Conservation (phyloP, 169 alveolate genomes). For the Cryptosporidium xiaoi region DNA sequence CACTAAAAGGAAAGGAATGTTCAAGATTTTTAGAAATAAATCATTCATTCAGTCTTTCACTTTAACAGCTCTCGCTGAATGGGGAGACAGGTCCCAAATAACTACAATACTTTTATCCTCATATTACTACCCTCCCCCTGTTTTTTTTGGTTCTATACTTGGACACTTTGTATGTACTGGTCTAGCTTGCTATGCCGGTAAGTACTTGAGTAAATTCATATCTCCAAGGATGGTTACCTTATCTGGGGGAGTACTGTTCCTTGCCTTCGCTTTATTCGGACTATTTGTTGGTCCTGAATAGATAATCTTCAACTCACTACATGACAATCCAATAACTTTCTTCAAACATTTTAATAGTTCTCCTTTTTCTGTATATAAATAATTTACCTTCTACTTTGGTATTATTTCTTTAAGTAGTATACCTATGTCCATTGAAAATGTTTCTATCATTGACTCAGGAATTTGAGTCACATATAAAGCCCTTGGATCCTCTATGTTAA, state of each 20-base stretch:
- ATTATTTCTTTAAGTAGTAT: slow-evolving; percentile 36
- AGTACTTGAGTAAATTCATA: slow-evolving; percentile 66
- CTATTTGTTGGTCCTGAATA: slow-evolving; percentile 6
- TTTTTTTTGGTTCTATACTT: slow-evolving; percentile 77
- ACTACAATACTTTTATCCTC: slow-evolving; percentile 79
- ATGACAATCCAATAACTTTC: neutral
- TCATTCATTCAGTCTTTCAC: slow-evolving; percentile 72
- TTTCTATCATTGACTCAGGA: slow-evolving; percentile 43
- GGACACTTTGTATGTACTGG: slow-evolving; percentile 76
- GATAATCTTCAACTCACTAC: neutral
- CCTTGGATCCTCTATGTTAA: slow-evolving; percentile 65
- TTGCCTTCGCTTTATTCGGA: slow-evolving; percentile 71
- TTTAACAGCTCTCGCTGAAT: slow-evolving; percentile 78
- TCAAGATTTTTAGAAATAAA: slow-evolving; percentile 11
- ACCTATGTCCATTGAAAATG: slow-evolving; percentile 57
- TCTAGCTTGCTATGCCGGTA: slow-evolving; percentile 78
- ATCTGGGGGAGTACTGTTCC: slow-evolving; percentile 79
- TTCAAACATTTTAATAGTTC: neutral
- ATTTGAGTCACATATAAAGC: slow-evolving; percentile 26
- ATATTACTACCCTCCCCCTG: slow-evolving; percentile 75
- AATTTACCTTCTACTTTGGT: neutral
- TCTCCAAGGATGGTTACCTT: slow-evolving; percentile 77
- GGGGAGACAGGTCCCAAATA: slow-evolving; percentile 82
- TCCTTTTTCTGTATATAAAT: neutral
- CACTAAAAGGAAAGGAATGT: slow-evolving; percentile 10